These are phyloP conservation scores for Phytophthora chlamydospora DNA, from an alignment of 352 stramenopile genomes.

Conservation along the genomic window DNA sequence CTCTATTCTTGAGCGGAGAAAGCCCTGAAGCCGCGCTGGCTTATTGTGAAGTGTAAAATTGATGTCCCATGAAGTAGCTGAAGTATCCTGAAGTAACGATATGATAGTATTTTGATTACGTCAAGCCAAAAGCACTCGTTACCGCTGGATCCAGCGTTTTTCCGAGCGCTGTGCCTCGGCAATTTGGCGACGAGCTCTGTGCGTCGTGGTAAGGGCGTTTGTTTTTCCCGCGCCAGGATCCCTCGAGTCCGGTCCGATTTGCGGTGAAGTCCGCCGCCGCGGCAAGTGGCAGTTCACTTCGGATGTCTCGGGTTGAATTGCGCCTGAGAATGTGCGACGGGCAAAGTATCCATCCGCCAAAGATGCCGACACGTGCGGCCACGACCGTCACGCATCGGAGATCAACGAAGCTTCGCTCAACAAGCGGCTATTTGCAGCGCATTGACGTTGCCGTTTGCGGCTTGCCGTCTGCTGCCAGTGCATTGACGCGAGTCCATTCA, in stretches of 20 bases:
- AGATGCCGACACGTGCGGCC: not conserved
- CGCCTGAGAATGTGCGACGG: constrained; percentile 2
- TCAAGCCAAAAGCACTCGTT: too few species aligned
- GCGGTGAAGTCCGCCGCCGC: not conserved
- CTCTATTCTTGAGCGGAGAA: not conserved
- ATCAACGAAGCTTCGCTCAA: too few species aligned
- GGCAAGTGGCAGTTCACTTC: not conserved
- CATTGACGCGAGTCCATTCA: too few species aligned
- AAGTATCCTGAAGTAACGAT: too few species aligned
- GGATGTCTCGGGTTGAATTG: too few species aligned
- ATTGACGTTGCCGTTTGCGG: too few species aligned
- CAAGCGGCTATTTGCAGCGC: too few species aligned
- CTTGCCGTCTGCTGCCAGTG: too few species aligned
- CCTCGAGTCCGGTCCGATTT: constrained; percentile 23
- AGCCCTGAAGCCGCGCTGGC: constrained; percentile 7
- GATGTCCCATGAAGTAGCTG: too few species aligned
- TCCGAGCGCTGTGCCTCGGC: not conserved
- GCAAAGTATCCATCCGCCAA: constrained; percentile 4
- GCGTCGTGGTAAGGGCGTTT: constrained; percentile 16
- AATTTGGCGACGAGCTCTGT: constrained; percentile 17
- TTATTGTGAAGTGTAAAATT: not conserved
- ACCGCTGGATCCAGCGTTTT: too few species aligned
- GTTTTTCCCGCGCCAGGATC: constrained; percentile 20
- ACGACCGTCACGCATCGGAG: too few species aligned
- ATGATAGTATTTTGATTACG: too few species aligned